Evolutionary conservation across 257 asterid species (phyloP).

Genomic region (Gardenia jasminoides): DNA sequence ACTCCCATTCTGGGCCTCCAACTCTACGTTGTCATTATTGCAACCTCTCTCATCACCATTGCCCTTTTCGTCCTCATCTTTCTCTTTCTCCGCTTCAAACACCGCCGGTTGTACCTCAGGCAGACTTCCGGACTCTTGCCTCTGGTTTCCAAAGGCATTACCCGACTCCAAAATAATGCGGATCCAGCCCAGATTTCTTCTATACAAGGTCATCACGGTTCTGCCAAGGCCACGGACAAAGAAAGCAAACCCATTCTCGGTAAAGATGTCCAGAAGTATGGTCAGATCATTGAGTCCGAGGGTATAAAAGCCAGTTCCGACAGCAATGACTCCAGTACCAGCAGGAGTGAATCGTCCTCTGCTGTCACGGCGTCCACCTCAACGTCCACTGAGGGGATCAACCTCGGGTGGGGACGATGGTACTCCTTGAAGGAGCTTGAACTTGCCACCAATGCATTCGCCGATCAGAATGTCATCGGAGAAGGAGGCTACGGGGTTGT

Average conservation of each 20-base stretch:
- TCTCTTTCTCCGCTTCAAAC: conserved; percentile 40
- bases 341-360: conserved; percentile 69
- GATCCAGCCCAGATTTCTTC: conserved; percentile 31
- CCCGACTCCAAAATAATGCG: conserved; percentile 22
- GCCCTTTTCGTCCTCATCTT: conserved; percentile 43
- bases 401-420: conserved; percentile 78
- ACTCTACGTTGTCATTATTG: conserved; percentile 58
- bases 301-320: conserved; percentile 58
- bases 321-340: conserved; percentile 75
- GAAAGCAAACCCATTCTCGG: conserved; percentile 43
- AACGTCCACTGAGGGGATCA: conserved; percentile 49
- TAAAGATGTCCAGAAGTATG: conserved; percentile 38
- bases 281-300: conserved; percentile 31
- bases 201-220: conserved; percentile 10
- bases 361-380: conserved; percentile 54
- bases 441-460: conserved; percentile 58
- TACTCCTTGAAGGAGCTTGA: conserved; percentile 67
- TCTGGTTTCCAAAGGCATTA: conserved; percentile 42
- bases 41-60: conserved; percentile 44
- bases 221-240: conserved; percentile 17
- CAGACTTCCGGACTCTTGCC: conserved; percentile 59
- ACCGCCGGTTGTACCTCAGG: conserved; percentile 39
- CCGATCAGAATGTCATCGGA: conserved; percentile 65
- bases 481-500: conserved; percentile 91
- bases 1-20: conserved; percentile 75